Evolutionary conservation across 1,139 yeast genomes (phyloP).

Genomic region (Blastobotrys illinoisensis): DNA sequence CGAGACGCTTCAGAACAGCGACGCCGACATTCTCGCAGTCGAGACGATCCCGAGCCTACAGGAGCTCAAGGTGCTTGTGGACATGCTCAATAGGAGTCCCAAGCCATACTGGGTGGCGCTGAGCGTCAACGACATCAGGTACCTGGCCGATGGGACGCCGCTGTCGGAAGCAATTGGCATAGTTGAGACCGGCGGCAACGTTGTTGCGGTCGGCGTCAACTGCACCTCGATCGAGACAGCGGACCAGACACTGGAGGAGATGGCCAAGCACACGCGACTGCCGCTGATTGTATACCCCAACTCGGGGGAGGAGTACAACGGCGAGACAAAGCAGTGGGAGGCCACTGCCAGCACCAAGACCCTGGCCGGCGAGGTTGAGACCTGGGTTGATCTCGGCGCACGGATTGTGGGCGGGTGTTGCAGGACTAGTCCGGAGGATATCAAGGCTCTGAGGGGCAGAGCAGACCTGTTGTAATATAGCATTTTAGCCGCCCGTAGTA

Average conservation of each 20-base stretch:
- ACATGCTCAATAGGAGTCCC: slow-evolving; percentile 23
- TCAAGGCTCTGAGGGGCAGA: slow-evolving; percentile 2
- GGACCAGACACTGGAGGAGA: not conserved
- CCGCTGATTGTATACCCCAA: slow-evolving; percentile 50
- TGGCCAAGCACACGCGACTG: slow-evolving; percentile 9
- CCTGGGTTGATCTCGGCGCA: slow-evolving; percentile 19
- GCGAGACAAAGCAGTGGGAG: slow-evolving; percentile 33
- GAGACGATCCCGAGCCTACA: slow-evolving; percentile 59
- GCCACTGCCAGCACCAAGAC: slow-evolving; percentile 1
- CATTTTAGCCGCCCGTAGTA: slow-evolving; percentile 2
- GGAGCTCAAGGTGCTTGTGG: slow-evolving; percentile 42
- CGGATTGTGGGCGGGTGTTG: slow-evolving; percentile 24
- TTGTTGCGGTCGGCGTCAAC: slow-evolving; percentile 41
- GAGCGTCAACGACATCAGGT: slow-evolving; percentile 31
- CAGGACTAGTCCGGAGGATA: slow-evolving; percentile 22
- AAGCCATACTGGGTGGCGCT: slow-evolving; percentile 33
- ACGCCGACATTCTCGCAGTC: slow-evolving; percentile 51
- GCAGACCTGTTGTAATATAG: not conserved
- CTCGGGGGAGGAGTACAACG: slow-evolving; percentile 49
- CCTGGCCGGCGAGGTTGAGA: not conserved
- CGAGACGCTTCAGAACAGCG: slow-evolving; percentile 35
- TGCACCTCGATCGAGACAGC: slow-evolving; percentile 35
- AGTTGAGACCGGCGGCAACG: slow-evolving; percentile 1
- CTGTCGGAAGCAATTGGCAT: slow-evolving; percentile 23
- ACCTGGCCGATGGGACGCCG: slow-evolving; percentile 42